phyloP scores from a whole-genome alignment of 2,329 filamentous ascomycete species.

The Elsinoe batatas region DNA sequence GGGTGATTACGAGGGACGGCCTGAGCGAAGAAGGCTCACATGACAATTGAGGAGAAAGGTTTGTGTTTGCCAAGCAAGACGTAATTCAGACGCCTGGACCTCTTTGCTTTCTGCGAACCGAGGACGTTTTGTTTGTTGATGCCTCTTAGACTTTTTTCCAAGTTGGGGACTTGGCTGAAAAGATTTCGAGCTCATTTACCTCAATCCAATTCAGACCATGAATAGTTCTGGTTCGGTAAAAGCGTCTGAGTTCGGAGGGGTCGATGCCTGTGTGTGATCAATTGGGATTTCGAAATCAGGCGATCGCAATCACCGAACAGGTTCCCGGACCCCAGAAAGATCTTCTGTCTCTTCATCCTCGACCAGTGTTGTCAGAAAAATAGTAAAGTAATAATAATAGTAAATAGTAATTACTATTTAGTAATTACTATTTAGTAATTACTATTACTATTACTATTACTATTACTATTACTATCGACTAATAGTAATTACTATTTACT shows the following conservation, averaged over 20 bases:
- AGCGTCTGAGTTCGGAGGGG: background rate
- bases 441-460: too few species aligned
- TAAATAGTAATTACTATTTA: too few species aligned
- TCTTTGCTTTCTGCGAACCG: background rate
- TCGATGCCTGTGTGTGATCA: background rate
- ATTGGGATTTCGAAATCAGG: background rate
- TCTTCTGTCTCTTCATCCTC: too few species aligned
- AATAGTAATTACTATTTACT: too few species aligned
- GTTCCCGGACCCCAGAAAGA: background rate
- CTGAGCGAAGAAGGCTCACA: constrained; percentile 4
- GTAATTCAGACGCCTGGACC: constrained; percentile 1
- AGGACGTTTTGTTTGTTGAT: constrained; percentile 10
- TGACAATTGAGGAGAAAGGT: constrained; percentile 1
- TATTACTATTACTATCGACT: too few species aligned
- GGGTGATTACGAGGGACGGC: constrained; percentile 5
- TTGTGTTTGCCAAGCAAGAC: constrained; percentile 5
- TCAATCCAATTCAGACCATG: background rate
- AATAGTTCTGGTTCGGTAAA: background rate
- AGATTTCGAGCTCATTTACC: background rate
- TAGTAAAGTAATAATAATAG: too few species aligned
- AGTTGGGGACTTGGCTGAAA: background rate
- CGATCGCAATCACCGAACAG: constrained; percentile 8
- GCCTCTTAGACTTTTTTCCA: background rate
- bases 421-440: too few species aligned
- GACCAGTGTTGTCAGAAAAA: too few species aligned